These are phyloP conservation scores for Leccinum subgranulosum DNA, from an alignment of 768 basidiomycete species.

Conservation along the genomic window DNA sequence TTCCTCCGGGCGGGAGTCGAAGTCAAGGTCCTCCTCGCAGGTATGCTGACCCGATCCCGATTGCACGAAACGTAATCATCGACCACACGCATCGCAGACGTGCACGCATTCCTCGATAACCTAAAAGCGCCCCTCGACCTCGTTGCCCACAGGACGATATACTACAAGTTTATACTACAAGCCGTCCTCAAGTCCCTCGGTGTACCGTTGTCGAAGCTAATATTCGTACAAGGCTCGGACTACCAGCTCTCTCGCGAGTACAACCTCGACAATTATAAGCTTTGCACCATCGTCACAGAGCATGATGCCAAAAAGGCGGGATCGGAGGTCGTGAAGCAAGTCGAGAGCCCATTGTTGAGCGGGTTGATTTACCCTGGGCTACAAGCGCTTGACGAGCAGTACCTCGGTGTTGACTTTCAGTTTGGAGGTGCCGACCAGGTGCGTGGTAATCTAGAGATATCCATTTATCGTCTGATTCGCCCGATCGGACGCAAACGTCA, in stretches of 20 bases:
- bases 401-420: conserved; percentile 94
- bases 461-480: background rate
- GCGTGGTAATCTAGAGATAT: conserved; percentile 14
- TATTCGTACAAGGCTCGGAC: conserved; percentile 85
- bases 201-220: conserved; percentile 81
- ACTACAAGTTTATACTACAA: conserved; percentile 81
- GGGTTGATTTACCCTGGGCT: conserved; percentile 94
- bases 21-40: conserved; percentile 80
- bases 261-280: conserved; percentile 91
- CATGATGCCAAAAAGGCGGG: conserved; percentile 99
- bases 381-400: conserved; percentile 96
- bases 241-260: conserved; percentile 92
- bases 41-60: conserved; percentile 32
- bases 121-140: conserved; percentile 93
- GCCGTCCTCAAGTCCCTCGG: conserved; percentile 86
- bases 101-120: conserved; percentile 97
- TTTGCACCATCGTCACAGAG: conserved; percentile 88
- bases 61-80: background rate
- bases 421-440: conserved; percentile 99
- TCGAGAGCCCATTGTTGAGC: conserved; percentile 85
- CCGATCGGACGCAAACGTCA: background rate
- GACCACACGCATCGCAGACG: conserved; percentile 46
- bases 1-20: conserved; percentile 92
- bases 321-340: conserved; percentile 98
- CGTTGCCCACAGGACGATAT: conserved; percentile 81